Evolutionary conservation across 805 yeast species (phyloP).

Genomic region (Candida qinlingensis): DNA sequence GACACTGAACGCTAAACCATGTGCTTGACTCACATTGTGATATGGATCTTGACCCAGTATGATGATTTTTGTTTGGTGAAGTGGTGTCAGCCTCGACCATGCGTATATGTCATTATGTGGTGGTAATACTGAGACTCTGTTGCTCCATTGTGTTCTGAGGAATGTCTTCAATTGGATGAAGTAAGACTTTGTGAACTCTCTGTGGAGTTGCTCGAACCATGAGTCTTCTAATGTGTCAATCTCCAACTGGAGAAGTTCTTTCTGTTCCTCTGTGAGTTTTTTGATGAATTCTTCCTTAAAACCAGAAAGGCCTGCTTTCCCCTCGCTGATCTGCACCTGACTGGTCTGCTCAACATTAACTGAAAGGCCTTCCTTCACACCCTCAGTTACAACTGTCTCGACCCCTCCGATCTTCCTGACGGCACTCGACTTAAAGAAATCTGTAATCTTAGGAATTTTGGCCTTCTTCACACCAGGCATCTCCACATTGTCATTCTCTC

Average conservation of each 20-base stretch:
- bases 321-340: not conserved
- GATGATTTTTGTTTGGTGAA: slow-evolving; percentile 66
- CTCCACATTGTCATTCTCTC: not conserved
- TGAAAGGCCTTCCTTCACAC: not conserved
- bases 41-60: slow-evolving; percentile 96
- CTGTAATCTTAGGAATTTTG: not conserved
- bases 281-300: slow-evolving; percentile 12
- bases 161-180: slow-evolving; percentile 69
- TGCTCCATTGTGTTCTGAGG: slow-evolving; percentile 40
- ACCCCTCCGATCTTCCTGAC: not conserved
- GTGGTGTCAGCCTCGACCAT: slow-evolving; percentile 85
- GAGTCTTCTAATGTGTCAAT: slow-evolving; percentile 62
- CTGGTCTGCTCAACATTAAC: not conserved
- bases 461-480: not conserved
- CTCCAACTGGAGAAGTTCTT: slow-evolving; percentile 56
- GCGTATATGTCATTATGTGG: slow-evolving; percentile 74
- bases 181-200: slow-evolving; percentile 79
- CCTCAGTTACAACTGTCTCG: not conserved
- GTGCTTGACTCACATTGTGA: slow-evolving; percentile 90
- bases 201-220: slow-evolving; percentile 69
- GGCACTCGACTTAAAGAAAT: slow-evolving; percentile 1
- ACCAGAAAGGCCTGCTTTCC: not conserved
- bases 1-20: slow-evolving; percentile 93
- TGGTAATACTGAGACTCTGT: slow-evolving; percentile 66
- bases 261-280: slow-evolving; percentile 33